Evolutionary conservation across 441 rosid genomes (phyloP), one percentile per base, ranked within the genome.

Genomic region (Biscutella auriculata): DNA sequence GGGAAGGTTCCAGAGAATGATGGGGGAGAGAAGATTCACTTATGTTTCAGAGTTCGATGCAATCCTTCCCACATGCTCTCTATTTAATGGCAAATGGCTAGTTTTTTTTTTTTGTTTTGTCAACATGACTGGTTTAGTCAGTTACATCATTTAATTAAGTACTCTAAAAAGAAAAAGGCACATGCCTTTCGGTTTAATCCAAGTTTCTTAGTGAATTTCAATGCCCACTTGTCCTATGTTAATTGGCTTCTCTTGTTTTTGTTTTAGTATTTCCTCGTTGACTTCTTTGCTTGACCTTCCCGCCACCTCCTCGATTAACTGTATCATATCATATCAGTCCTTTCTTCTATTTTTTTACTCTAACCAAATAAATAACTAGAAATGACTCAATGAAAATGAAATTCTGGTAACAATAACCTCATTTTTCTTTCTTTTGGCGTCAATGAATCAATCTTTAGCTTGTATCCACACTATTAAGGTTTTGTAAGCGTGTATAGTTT

Each of bases 41-140:
- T 48, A 34, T 67, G 53, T 62, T 49, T 68, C 34, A 41, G 63
- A 42, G 53, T 55, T 56, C 53, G 67, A 54, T 61, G 63, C 67
- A 67, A 65, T 52, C 65, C 34, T 30, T 6, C n/a, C 67, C 67
- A 62, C 72, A 42, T 55, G 72, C 67, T 41, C 63, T 26, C 53
- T 42, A 42, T 52, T 60, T 29, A 43, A 35, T 44, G 19, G 45
- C 69, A 57, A 65, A 57, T 65, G 45, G 52, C 13, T 60, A n/a
- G n/a, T n/a, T n/a, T n/a, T n/a, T n/a, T n/a, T n/a, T n/a, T n/a
- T n/a, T n/a, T n/a, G n/a, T n/a, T n/a, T n/a, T n/a, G n/a, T n/a
- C n/a, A n/a, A n/a, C n/a, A n/a, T n/a, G n/a, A n/a, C n/a, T n/a
- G n/a, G n/a, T n/a, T n/a, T n/a, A n/a, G n/a, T n/a, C n/a, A 14